These are phyloP conservation scores for Solanum pinnatisectum DNA, from an alignment of 257 asterid species.

Conservation along the genomic window DNA sequence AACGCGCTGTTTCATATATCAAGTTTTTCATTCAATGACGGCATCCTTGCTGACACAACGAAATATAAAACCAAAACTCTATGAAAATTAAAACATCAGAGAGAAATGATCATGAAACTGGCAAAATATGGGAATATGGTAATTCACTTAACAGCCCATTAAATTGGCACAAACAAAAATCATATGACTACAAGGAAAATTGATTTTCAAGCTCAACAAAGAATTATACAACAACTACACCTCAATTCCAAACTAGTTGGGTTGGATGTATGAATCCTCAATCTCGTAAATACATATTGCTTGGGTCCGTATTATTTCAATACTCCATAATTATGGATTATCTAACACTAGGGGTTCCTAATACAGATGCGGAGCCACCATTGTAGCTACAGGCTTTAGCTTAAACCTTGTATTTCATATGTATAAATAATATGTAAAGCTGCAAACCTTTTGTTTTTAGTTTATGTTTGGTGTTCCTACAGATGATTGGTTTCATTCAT, in stretches of 20 bases:
- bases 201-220: background rate
- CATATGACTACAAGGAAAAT: background rate
- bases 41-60: background rate
- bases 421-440: background rate
- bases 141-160: background rate
- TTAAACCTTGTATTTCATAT: background rate
- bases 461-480: background rate
- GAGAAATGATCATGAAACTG: background rate
- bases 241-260: background rate
- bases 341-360: background rate
- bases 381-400: background rate
- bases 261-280: background rate
- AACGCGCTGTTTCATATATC: background rate
- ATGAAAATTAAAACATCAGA: background rate
- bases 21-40: background rate
- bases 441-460: background rate
- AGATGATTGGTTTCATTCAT: background rate
- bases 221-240: background rate
- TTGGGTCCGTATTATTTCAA: background rate
- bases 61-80: background rate
- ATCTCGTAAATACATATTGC: background rate
- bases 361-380: background rate
- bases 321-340: background rate
- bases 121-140: background rate
- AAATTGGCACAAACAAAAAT: background rate